Evolutionary conservation across 225 moss, liverwort and hornwort species (phyloP), one percentile per base, ranked within the genome.

Genomic region (Pleurozium schreberi): DNA sequence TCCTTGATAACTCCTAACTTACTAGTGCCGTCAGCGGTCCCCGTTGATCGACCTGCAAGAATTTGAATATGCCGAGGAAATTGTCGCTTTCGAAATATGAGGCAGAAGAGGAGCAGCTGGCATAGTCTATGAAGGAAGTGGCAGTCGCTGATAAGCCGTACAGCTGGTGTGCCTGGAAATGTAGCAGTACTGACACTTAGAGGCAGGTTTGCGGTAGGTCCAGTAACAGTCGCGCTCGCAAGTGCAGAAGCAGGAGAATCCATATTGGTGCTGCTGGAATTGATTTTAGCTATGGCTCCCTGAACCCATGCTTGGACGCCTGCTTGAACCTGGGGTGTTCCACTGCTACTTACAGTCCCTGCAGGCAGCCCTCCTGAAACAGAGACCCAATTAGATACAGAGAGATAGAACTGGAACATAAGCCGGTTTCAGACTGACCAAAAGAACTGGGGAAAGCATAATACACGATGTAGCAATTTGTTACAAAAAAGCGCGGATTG

Each of bases 281-380:
- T 95, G 82, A 97, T 95, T 86, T 97, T 99, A 9, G 99, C 96
- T 81, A 99, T 96, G 80, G 97, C 97, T 58, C 96, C 96, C 87
- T 99, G 99, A 69, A 99, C 96, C 96, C 96, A 99, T 77, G 98
- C 95, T 91, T 96, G 96, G 47, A 99, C 96, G 83, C 96, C 97
- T 83, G 98, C 94, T 91, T 96, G 96, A 61, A 95, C 96, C 89
- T 95, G 95, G 30, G 93, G 84, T 70, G 97, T 83, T 91, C 96
- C 95, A 80, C 93, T 92, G 85, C 78, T 96, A 88, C 85, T 95
- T 69, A 89, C 84, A 66, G 93, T 71, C 69, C 92, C 95, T 88
- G 95, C 82, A 87, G 94, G 92, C 88, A 88, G 73, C 20, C 94
- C 94, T 83, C 92, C 96, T 94, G 92, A 82, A 88, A 90, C 45